Evolutionary conservation across 768 basidiomycete species (phyloP).

Genomic region (Rhodosporidiobolus sp.): DNA sequence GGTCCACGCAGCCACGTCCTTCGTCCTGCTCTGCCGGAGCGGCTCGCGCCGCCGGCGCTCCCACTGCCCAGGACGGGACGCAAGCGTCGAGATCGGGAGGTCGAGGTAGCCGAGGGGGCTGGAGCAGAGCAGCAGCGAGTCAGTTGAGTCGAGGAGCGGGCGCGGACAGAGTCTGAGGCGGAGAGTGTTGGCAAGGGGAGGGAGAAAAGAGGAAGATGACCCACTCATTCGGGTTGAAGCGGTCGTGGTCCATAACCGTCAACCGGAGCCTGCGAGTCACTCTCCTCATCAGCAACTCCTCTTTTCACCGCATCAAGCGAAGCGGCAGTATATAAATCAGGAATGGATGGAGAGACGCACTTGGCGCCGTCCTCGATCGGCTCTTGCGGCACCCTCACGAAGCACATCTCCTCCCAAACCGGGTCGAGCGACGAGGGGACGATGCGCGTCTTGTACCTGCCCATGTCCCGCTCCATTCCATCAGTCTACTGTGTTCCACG

Average conservation of each 20-base stretch:
- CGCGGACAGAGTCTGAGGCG: too few species aligned
- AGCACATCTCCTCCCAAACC: slow-evolving; percentile 34
- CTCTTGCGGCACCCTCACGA: slow-evolving; percentile 20
- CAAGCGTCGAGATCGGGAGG: not conserved
- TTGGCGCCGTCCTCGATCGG: slow-evolving; percentile 20
- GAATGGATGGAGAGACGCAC: not conserved
- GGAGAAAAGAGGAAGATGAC: not conserved
- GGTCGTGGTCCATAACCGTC: slow-evolving; percentile 24
- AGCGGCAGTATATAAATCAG: not conserved
- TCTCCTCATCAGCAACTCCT: not conserved
- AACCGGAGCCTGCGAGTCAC: slow-evolving; percentile 10
- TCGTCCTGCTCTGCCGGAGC: not conserved
- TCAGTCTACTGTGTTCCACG: not conserved
- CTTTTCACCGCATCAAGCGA: too few species aligned
- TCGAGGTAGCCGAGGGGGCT: slow-evolving; percentile 16
- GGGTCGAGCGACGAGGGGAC: slow-evolving; percentile 28
- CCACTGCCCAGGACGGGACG: not conserved
- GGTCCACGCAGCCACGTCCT: too few species aligned
- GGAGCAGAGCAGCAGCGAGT: too few species aligned
- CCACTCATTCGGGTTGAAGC: slow-evolving; percentile 18
- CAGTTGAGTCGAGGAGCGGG: not conserved
- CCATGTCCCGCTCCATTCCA: too few species aligned
- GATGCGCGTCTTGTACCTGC: slow-evolving; percentile 20
- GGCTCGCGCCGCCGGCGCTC: too few species aligned
- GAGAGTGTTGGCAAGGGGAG: not conserved